Evolutionary conservation across 78 protist species (phyloP).

Genomic region (Trichosphaerium sp.): DNA sequence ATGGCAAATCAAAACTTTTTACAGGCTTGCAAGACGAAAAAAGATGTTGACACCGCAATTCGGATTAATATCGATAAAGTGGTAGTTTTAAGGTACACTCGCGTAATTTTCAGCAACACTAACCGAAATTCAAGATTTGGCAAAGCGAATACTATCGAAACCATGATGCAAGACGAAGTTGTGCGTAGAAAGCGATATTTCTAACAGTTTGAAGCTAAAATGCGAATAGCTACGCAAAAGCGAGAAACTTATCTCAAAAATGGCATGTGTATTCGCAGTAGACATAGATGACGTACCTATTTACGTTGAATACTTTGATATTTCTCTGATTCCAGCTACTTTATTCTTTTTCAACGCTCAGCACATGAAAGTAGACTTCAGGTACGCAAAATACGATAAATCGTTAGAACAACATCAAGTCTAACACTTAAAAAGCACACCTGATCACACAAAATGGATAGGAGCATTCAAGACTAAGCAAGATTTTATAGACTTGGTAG

Average conservation of each 20-base stretch:
- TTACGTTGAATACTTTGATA: conserved; percentile 18
- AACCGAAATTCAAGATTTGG: too few species aligned
- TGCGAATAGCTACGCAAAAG: neutral
- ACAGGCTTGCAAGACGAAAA: too few species aligned
- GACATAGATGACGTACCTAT: neutral
- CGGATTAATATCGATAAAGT: too few species aligned
- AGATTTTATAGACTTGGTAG: conserved; percentile 18
- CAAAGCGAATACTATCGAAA: too few species aligned
- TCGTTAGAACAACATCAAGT: neutral
- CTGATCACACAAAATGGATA: conserved; percentile 13
- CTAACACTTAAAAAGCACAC: neutral
- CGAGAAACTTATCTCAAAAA: neutral
- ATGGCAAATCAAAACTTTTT: too few species aligned
- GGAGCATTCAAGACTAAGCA: conserved; percentile 2
- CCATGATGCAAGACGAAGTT: too few species aligned
- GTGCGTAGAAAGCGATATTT: too few species aligned
- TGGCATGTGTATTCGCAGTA: neutral
- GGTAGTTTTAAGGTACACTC: too few species aligned
- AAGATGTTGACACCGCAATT: too few species aligned
- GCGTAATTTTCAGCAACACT: too few species aligned
- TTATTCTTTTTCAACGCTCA: conserved; percentile 2
- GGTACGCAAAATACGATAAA: neutral
- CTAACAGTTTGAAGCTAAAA: too few species aligned
- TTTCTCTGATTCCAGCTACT: neutral
- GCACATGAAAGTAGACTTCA: conserved; percentile 23